Evolutionary conservation across 192 early-diverging fungal genomes (phyloP).

Genomic region (Entomortierella parvispora): DNA sequence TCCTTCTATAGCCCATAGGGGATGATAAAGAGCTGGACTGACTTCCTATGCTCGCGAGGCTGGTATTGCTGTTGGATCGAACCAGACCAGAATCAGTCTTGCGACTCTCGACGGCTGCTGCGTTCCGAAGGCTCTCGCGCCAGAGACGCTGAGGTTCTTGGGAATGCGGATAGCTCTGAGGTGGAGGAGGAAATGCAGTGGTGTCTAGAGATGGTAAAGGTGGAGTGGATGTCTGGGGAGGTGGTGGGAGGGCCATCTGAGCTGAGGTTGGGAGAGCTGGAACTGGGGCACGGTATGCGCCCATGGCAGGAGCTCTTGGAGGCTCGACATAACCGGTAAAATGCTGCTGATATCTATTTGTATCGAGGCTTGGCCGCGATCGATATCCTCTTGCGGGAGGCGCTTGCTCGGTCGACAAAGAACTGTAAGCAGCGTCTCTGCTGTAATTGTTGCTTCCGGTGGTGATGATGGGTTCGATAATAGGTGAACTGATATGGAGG

Average conservation of each 20-base stretch:
- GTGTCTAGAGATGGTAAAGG: neutral
- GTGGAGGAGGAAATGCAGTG: slow-evolving; percentile 6
- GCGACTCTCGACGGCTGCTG: slow-evolving; percentile 23
- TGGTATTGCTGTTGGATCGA: slow-evolving; percentile 19
- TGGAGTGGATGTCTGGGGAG: slow-evolving; percentile 8
- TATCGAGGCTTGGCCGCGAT: neutral
- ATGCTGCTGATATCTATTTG: slow-evolving; percentile 3
- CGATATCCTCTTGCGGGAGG: neutral
- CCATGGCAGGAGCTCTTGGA: slow-evolving; percentile 4
- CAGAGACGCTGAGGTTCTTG: slow-evolving; percentile 28
- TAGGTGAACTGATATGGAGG: slow-evolving; percentile 28
- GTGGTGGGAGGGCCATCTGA: slow-evolving; percentile 1
- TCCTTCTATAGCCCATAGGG: neutral
- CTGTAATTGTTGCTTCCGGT: slow-evolving; percentile 5
- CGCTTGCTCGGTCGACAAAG: neutral
- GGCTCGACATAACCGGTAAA: slow-evolving; percentile 5
- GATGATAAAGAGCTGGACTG: slow-evolving; percentile 21
- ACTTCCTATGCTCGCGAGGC: neutral
- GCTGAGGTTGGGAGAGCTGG: slow-evolving; percentile 13
- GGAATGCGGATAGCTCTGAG: neutral
- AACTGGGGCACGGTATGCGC: slow-evolving; percentile 38
- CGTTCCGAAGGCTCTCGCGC: slow-evolving; percentile 41
- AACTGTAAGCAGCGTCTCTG: neutral
- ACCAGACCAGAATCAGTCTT: slow-evolving; percentile 1
- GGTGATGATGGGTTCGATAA: slow-evolving; percentile 14